Evolutionary conservation across 306 rosid species (phyloP).

Genomic region (Quercus rubra): DNA sequence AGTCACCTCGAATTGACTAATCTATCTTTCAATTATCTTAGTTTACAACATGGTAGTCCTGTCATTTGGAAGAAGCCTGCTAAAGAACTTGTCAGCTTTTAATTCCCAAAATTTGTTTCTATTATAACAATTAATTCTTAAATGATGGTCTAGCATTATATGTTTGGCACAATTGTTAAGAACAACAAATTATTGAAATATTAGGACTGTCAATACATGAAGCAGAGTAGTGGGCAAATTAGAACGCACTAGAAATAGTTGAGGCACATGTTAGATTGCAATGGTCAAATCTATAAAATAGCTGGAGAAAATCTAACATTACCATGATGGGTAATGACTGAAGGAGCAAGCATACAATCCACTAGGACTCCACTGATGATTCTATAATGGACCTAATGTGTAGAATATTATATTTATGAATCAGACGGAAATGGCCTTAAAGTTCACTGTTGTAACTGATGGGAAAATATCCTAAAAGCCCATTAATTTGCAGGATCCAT

Average conservation of each 20-base stretch:
- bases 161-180: no score
- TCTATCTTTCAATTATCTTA: no score
- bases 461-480: background rate
- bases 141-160: no score
- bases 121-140: no score
- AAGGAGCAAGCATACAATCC: background rate
- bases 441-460: background rate
- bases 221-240: background rate
- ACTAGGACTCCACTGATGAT: background rate
- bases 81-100: background rate
- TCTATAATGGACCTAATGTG: background rate
- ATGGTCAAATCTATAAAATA: background rate
- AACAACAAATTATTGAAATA: background rate
- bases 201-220: background rate
- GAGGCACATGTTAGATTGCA: background rate
- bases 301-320: background rate
- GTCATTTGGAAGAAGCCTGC: background rate
- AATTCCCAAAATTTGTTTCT: no score
- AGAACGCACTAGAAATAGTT: background rate
- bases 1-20: no score
- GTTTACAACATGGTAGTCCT: background rate
- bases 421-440: background rate
- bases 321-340: background rate
- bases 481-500: background rate
- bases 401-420: background rate